Conservation (phyloP, 2,329 filamentous ascomycete genomes). For the Ampelomyces quisqualis region DNA sequence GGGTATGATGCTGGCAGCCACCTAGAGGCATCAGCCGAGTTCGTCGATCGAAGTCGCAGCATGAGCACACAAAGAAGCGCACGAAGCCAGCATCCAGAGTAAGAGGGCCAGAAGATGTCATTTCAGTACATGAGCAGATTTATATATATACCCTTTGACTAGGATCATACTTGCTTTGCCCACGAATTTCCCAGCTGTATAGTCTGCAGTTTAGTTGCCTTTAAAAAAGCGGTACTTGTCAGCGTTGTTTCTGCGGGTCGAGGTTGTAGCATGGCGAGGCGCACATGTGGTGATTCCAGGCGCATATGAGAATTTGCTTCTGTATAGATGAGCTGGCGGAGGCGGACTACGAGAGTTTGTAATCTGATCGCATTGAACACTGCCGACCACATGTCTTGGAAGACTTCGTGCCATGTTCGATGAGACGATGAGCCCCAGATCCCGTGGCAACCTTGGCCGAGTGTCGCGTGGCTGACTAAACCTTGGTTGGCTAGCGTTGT, state of each 20-base stretch:
- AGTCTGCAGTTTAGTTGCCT: slow-evolving; percentile 9
- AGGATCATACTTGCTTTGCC: slow-evolving; percentile 6
- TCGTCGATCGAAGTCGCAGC: slow-evolving; percentile 40
- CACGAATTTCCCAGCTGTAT: slow-evolving; percentile 32
- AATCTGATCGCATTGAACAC: not conserved
- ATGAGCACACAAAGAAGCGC: slow-evolving; percentile 35
- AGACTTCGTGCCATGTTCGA: no score
- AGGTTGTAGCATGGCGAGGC: slow-evolving; percentile 5
- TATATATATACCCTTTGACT: slow-evolving; percentile 2
- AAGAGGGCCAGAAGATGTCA: not conserved
- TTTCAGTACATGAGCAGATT: slow-evolving; percentile 8
- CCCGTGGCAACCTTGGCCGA: not conserved
- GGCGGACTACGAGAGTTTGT: not conserved
- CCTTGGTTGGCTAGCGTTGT: slow-evolving; percentile 5
- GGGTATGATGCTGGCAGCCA: slow-evolving; percentile 32
- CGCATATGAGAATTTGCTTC: no score
- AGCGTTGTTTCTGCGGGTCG: slow-evolving; percentile 6
- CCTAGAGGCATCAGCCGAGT: slow-evolving; percentile 40
- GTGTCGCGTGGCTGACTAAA: slow-evolving; percentile 4
- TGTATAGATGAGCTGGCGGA: not conserved
- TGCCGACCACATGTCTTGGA: not conserved
- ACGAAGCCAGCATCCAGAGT: slow-evolving; percentile 16
- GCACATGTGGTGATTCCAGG: slow-evolving; percentile 6
- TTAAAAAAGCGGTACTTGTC: slow-evolving; percentile 16
- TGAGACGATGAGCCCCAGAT: not conserved